These are phyloP conservation scores for Acanthamoeba royreba DNA, from an alignment of 208 protist genomes.

Conservation along the genomic window DNA sequence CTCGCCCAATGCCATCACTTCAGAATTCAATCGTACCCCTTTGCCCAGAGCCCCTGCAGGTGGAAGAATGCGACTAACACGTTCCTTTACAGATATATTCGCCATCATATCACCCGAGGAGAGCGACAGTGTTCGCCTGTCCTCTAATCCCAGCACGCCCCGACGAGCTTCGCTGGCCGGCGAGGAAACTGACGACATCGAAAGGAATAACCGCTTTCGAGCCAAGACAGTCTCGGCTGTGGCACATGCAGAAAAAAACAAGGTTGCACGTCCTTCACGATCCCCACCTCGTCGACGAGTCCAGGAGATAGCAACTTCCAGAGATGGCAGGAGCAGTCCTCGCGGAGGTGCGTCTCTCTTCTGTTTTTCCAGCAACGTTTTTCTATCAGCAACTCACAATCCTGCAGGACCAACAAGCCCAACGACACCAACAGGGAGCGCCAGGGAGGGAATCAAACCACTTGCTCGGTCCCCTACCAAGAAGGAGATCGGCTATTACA, in stretches of 20 bases:
- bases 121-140: neutral
- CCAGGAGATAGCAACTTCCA: no score
- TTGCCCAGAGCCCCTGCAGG: neutral
- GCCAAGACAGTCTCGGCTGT: neutral
- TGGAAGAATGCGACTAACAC: neutral
- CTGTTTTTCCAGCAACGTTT: no score
- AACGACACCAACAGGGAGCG: no score
- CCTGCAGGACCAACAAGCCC: no score
- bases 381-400: no score
- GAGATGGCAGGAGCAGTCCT: no score
- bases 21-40: constrained; percentile 29
- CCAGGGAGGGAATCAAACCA: no score
- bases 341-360: no score
- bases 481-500: no score
- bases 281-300: no score
- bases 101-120: neutral
- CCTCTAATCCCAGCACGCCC: neutral
- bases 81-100: neutral
- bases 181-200: neutral
- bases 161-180: neutral
- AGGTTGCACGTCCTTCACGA: neutral
- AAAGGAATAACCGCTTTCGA: neutral
- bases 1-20: neutral
- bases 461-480: no score
- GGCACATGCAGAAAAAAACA: neutral